Evolutionary conservation across 345 rosid species (phyloP).

Genomic region (Punica granatum): DNA sequence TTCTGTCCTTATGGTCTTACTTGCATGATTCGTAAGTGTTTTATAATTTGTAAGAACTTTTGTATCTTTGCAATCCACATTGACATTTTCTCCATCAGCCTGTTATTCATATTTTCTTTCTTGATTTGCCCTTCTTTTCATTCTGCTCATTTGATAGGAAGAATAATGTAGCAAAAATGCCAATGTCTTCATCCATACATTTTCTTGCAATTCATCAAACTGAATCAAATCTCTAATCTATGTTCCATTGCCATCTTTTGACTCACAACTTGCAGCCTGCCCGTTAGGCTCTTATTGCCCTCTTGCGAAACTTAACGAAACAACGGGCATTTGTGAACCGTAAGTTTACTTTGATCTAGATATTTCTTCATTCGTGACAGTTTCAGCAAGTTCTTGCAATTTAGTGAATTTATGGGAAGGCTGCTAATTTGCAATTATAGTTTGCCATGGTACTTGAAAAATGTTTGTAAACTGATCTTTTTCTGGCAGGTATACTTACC

Average conservation of each 20-base stretch:
- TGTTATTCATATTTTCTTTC: not conserved
- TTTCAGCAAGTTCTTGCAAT: not conserved
- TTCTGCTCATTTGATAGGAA: not conserved
- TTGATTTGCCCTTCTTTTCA: not conserved
- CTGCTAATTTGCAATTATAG: not conserved
- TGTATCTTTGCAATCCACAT: not conserved
- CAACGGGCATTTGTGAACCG: conserved; percentile 65
- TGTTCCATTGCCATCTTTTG: not conserved
- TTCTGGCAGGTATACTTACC: conserved; percentile 69
- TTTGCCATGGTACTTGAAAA: not conserved
- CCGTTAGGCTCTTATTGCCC: conserved; percentile 67
- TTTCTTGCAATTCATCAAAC: not conserved
- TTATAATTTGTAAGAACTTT: not conserved
- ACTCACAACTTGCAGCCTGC: conserved; percentile 41
- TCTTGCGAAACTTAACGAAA: conserved; percentile 34
- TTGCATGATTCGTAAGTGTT: conserved; percentile 87
- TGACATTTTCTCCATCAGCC: not conserved
- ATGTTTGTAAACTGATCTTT: not conserved
- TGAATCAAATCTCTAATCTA: not conserved
- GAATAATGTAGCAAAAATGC: not conserved
- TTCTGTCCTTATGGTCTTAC: conserved; percentile 91
- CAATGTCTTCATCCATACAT: not conserved
- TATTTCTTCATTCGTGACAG: not conserved
- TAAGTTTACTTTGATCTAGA: conserved; percentile 23
- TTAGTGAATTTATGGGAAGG: not conserved